phyloP scores from a whole-genome alignment of 2,329 filamentous ascomycete genomes.

The Periglandula ipomoeae region DNA sequence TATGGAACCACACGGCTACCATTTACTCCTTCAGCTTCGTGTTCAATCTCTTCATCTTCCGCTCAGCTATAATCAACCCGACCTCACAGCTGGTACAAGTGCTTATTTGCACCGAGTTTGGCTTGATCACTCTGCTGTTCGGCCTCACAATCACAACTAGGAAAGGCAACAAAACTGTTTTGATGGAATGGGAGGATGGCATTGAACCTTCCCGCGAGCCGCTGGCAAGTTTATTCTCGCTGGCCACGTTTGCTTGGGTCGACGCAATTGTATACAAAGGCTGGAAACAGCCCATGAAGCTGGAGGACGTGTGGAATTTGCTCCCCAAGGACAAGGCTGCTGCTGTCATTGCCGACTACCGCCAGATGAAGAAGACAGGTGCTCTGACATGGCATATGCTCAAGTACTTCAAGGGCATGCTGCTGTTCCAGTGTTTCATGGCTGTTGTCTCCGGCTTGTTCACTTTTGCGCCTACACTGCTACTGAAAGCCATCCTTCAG shows the following conservation, averaged over 20 bases:
- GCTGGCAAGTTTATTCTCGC: constrained; percentile 77
- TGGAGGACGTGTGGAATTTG: constrained; percentile 87
- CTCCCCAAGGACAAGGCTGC: constrained; percentile 81
- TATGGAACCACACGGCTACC: constrained; percentile 89
- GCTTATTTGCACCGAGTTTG: constrained; percentile 66
- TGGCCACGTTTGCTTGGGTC: constrained; percentile 84
- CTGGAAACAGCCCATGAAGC: constrained; percentile 74
- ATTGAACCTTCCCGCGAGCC: constrained; percentile 83
- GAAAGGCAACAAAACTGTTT: constrained; percentile 83
- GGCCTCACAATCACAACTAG: constrained; percentile 71
- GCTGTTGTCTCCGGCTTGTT: constrained; percentile 72
- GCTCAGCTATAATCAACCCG: constrained; percentile 75
- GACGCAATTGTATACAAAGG: constrained; percentile 83
- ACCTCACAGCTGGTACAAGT: constrained; percentile 51
- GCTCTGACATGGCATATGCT: constrained; percentile 72
- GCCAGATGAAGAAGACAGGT: constrained; percentile 74
- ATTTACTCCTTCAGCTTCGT: constrained; percentile 82
- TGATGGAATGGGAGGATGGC: constrained; percentile 81
- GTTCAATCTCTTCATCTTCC: constrained; percentile 66
- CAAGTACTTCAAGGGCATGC: constrained; percentile 69
- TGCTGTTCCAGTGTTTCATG: constrained; percentile 72
- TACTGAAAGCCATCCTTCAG: constrained; percentile 84
- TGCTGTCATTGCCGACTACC: constrained; percentile 69
- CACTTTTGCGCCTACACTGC: constrained; percentile 82
- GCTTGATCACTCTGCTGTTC: constrained; percentile 63